Base-by-base conservation (phyloP, 1,139 yeast species). In the Ogataea hybrid region DNA sequence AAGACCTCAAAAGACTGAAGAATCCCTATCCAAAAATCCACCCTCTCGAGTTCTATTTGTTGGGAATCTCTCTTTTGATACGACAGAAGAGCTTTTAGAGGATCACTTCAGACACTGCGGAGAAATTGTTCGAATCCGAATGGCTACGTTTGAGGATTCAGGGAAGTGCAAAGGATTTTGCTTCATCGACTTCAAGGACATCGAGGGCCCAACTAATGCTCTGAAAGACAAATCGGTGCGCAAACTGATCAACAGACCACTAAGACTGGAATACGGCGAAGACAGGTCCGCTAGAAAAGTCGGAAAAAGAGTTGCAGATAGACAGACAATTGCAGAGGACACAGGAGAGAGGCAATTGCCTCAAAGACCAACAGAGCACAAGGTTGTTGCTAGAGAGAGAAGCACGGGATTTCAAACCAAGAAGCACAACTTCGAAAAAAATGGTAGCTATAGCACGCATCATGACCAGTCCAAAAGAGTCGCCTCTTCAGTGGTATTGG, bases 141-240 rank as follows among this genome's bases (percentile, higher is more conserved):
- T 90, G 95, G 97, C 97, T 2, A 90, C 98, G 7, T 92, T 92
- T 63, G 92, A 92, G 66, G 98, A 92, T 59, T 71, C 86, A 32
- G 97, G 97, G 1, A 90, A 89, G 62, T 92, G 97, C 69, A 92
- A 92, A 63, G 98, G 98, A 2, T 92, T 90, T 70, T 92, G 96
- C 1, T 92, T 92, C 59, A 68, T 92, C 31, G 98, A 92, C 64
- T 92, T 90, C 67, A 76, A 71, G 53, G 83, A 82, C 52, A 85
- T 84, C 50, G 77, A 76, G 23, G 90, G 94, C 4, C 90, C 97
- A 32, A 85, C 95, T 0, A 71, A 73, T 33, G 97, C 97, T 0
- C 70, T 92, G 49, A 81, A 77, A 52, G 92, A 89, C 49, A 84
- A 81, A 59, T 57, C 74, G 16, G 80, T 89, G 48, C 77, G 77